A percentile compares a stretch with the other conserved stretches of the same genome.
phyloP scores from a whole-genome alignment of 1,139 yeast genomes.

The Lizanozyma gosingica region DNA sequence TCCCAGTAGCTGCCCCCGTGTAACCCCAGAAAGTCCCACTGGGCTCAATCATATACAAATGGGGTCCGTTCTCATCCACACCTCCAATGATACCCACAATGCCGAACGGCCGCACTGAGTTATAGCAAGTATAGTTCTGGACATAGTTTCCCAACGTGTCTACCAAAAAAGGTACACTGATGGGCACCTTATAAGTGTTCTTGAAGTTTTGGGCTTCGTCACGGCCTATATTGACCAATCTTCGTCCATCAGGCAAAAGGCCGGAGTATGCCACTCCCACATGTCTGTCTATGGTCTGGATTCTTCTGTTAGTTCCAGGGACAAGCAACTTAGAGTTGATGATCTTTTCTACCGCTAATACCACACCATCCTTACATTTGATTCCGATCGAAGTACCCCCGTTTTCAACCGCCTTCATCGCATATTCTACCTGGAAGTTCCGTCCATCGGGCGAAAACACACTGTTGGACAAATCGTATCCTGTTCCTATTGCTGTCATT shows the following conservation, averaged over 20 bases:
- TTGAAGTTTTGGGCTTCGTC: constrained; percentile 84
- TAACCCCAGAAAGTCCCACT: constrained; percentile 98
- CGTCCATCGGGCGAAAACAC: constrained; percentile 88
- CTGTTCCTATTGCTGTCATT: constrained; percentile 90
- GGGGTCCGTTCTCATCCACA: constrained; percentile 80
- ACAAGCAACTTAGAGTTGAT: constrained; percentile 80
- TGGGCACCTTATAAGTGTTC: constrained; percentile 64
- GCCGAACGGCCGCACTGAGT: constrained; percentile 97
- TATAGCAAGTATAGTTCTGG: constrained; percentile 92
- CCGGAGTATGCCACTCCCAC: constrained; percentile 95
- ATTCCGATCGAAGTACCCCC: constrained; percentile 95
- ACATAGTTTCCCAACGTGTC: constrained; percentile 87
- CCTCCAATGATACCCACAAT: constrained; percentile 90
- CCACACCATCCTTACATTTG: constrained; percentile 86
- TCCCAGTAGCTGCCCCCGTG: constrained; percentile 94
- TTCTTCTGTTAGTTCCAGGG: constrained; percentile 80
- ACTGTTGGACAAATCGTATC: constrained; percentile 92
- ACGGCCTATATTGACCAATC: constrained; percentile 83
- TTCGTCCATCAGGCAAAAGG: constrained; percentile 92
- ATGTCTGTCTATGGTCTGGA: constrained; percentile 89
- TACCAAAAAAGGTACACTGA: constrained; percentile 75
- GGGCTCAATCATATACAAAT: constrained; percentile 94
- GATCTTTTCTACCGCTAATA: constrained; percentile 92
- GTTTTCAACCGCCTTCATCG: constrained; percentile 94
- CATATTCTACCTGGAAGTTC: constrained; percentile 97